Base-by-base conservation (phyloP, 352 stramenopile genomes). In the Phytophthora pini region DNA sequence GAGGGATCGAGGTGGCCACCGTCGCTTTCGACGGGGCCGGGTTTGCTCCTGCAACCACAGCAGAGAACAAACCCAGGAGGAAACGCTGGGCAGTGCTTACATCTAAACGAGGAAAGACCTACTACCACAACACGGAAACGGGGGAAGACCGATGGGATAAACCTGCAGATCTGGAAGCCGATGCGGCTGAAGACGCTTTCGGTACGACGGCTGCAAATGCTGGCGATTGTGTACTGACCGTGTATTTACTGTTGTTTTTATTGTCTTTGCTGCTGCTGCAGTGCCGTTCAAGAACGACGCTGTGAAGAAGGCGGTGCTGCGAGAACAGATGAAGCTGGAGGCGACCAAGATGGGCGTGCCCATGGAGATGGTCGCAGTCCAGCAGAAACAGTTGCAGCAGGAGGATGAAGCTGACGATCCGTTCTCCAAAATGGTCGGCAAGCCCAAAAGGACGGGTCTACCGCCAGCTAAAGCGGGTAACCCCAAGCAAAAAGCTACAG, bases 121-220 rank as follows among this genome's bases (percentile, higher is more conserved):
- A 92, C 61, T 94, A 94, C 55, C 82, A 94, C 70, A 94, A 94
- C 65, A 82, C 83, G 29, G 85, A 94, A 51, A 94, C 82, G 5
- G 85, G 85, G 34, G 85, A 94, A 61, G 85, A 94, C 54, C 77
- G 80, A 50, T 94, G 85, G 85, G 82, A 91, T 24, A 82, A 84
- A 50, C 85, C 85, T 1, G 62, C 72, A 11, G 85, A 94, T 27
- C 58, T 90, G 56, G 85, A 90, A 15, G 81, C 80, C 27, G 79
- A 90, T 15, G 82, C 82, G 1, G 72, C 68, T 1, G 79, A 87
- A 32, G 79, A 90, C 53, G 56, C 69, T 15, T 91, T 89, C 56
- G 84, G 81, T 89, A 69, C 15, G 75, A 6, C 3, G 5, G 1
- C 26, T 73, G 9, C 2, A n/a, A 20, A 5, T 27, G n/a, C 6